Evolutionary conservation across 257 asterid genomes (phyloP), one percentile per base, ranked within the genome.

Genomic region (Solanum pimpinellifolium): DNA sequence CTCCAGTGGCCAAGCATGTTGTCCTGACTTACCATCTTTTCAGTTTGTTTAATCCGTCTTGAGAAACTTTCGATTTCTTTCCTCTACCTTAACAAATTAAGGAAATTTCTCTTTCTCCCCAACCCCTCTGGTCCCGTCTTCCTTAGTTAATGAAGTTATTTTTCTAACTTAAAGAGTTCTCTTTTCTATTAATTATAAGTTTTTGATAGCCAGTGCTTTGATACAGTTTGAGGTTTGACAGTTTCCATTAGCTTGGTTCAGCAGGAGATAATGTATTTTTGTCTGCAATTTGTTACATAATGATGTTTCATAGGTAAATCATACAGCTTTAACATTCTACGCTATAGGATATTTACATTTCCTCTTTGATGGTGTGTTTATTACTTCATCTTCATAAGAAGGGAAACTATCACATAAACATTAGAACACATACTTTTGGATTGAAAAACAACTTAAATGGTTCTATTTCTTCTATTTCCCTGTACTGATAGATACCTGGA

Each of bases 401-500:
- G 83, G 70, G 14, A 62, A 59, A 56, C 72, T 31, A 42, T 85
- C 41, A 47, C 44, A 29, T 27, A 27, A 80, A 10, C 42, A 80
- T 35, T 46, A 35, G 18, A 84, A 16, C 44, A 56, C 85, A 72
- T 75, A 73, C 49, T 87, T 85, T 84, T 88, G 78, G 84, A 78
- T 85, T 89, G 80, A 52, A 83, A 46, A 88, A 80, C 62, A 25
- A 83, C 76, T 42, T 80, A 80, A 80, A 15, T 86, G 81, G 62
- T 77, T 90, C 85, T 86, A 92, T 87, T 42, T 49, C 81, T 86
- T 81, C 65, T 88, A 76, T 91, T 80, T 76, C 87, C 89, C 87
- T 88, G 11, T 49, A 49, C 27, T 85, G 88, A 66, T 92, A 97
- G 98, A 94, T 97, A 90, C 98, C 98, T 86, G 99, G 99, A 88